Percentiles rank a stretch among this genome's conserved stretches.
These are phyloP conservation scores for Chrysophaeum taylorii DNA, from an alignment of 352 stramenopile species.

Conservation along the genomic window DNA sequence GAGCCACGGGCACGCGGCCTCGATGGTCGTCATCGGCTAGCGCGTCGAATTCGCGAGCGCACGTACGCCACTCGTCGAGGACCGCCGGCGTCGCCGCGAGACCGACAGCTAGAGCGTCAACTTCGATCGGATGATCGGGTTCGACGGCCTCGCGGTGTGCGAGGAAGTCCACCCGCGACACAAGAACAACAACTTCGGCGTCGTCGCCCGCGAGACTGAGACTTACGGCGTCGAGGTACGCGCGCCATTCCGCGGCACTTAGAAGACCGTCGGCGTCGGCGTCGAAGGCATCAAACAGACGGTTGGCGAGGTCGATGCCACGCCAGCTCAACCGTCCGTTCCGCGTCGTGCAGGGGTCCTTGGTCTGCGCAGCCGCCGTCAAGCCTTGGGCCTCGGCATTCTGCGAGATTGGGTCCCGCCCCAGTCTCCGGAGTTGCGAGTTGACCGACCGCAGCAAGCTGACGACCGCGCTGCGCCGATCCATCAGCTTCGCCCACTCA, in stretches of 20 bases:
- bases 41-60: background rate
- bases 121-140: background rate
- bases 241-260: background rate
- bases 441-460: background rate
- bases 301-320: background rate
- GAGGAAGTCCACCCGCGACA: background rate
- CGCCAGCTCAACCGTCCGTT: background rate
- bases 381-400: background rate
- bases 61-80: background rate
- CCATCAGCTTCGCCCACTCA: too few species aligned
- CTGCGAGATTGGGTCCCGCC: background rate
- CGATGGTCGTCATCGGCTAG: background rate
- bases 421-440: background rate
- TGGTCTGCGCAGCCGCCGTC: background rate
- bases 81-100: background rate
- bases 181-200: background rate
- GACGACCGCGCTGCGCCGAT: too few species aligned
- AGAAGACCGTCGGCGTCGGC: background rate
- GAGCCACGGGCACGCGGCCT: background rate
- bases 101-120: background rate
- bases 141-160: constrained; percentile 2
- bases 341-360: background rate
- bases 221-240: background rate
- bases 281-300: constrained; percentile 8
- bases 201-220: background rate